Conservation (phyloP, 2,329 filamentous ascomycete genomes). For the Trichoderma koningii region DNA sequence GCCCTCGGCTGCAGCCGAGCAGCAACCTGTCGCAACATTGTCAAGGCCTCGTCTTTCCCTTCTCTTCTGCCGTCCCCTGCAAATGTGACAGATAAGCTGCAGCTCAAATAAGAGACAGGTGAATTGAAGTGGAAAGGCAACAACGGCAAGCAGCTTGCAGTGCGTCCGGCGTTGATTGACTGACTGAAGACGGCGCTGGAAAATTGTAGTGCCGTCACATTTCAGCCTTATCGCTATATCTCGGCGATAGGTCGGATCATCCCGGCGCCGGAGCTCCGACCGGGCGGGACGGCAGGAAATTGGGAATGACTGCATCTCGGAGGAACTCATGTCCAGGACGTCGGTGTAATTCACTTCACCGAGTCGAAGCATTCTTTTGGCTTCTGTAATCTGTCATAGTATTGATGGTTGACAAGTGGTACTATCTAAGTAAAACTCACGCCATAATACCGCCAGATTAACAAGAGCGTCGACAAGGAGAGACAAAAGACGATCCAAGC, state of each 20-base stretch:
- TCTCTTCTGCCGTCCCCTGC: background rate
- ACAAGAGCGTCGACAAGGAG: too few relatives aligned
- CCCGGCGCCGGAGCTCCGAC: conserved; percentile 28
- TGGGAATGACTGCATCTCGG: too few relatives aligned
- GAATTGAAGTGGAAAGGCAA: background rate
- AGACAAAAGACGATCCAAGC: too few relatives aligned
- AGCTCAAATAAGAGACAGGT: background rate
- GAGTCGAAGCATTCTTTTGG: too few relatives aligned
- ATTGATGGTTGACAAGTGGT: too few relatives aligned
- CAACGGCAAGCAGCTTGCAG: conserved; percentile 5
- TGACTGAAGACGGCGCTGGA: background rate
- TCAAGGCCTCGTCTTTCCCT: background rate
- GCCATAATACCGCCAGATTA: too few relatives aligned
- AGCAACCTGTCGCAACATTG: conserved; percentile 44
- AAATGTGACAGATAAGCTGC: background rate
- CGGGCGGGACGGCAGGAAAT: background rate
- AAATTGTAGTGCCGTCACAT: conserved; percentile 22
- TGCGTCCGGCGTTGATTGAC: background rate
- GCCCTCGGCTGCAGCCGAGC: conserved; percentile 38
- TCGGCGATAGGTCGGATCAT: conserved; percentile 34
- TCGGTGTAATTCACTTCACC: too few relatives aligned
- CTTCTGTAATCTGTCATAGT: too few relatives aligned
- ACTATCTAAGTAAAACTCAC: too few relatives aligned
- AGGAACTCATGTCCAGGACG: too few relatives aligned
- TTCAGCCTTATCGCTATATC: background rate